A percentile compares a stretch with the other conserved stretches of the same genome.
Evolutionary conservation across 2,329 filamentous ascomycete species (phyloP).

Genomic region (Thermothelomyces thermophilus): DNA sequence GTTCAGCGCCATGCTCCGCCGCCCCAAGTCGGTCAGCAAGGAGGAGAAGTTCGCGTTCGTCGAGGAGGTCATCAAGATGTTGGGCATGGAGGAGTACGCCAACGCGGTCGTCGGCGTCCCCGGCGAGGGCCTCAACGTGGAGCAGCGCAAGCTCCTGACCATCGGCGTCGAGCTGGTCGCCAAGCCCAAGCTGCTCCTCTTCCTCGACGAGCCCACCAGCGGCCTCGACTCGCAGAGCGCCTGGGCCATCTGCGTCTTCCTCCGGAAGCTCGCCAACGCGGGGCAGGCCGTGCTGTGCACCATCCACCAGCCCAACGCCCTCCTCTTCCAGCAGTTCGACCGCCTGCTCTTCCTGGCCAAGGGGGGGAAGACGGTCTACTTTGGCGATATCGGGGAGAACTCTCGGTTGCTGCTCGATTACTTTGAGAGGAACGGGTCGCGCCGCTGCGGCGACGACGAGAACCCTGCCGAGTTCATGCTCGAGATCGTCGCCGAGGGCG

Average conservation of each 20-base stretch:
- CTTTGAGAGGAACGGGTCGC: constrained; percentile 56
- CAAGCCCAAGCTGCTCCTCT: constrained; percentile 52
- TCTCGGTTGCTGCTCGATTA: constrained; percentile 50
- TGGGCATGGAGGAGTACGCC: constrained; percentile 61
- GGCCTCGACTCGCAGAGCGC: constrained; percentile 68
- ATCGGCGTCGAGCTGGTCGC: constrained; percentile 55
- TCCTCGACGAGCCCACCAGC: constrained; percentile 68
- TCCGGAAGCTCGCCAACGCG: constrained; percentile 55
- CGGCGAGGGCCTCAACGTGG: constrained; percentile 53
- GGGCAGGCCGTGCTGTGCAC: constrained; percentile 46
- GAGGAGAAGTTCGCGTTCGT: constrained; percentile 56
- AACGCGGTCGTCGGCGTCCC: constrained; percentile 59
- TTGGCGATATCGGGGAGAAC: constrained; percentile 58
- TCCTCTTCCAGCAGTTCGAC: constrained; percentile 47
- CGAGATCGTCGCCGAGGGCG: constrained; percentile 40
- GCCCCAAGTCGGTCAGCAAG: constrained; percentile 46
- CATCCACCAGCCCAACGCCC: constrained; percentile 44
- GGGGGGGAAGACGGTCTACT: constrained; percentile 63
- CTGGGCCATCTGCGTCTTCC: constrained; percentile 63
- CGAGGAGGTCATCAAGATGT: constrained; percentile 58
- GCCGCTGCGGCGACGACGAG: constrained; percentile 51
- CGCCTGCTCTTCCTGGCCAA: constrained; percentile 54
- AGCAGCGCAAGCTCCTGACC: constrained; percentile 55
- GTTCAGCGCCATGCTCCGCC: constrained; percentile 52
- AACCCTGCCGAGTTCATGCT: constrained; percentile 77